Percentiles rank a stretch among this genome's conserved stretches.
phyloP scores from a whole-genome alignment of 768 basidiomycete genomes.

The Pisolithus orientalis region DNA sequence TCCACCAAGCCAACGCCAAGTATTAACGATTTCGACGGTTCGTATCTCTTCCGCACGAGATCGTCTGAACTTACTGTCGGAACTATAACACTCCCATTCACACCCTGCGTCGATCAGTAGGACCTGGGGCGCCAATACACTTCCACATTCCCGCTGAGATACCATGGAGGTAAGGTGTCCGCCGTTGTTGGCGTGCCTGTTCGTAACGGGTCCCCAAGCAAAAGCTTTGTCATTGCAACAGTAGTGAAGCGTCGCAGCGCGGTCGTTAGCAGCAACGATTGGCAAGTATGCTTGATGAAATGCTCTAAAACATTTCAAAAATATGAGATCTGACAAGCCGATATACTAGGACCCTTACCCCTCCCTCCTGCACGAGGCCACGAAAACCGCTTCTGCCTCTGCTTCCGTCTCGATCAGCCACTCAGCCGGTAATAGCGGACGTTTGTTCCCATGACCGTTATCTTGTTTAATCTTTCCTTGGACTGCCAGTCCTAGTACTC shows the following conservation, averaged over 20 bases:
- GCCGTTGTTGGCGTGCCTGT: conserved; percentile 50
- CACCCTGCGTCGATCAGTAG: conserved; percentile 93
- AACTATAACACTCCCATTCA: conserved; percentile 70
- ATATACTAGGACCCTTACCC: conserved; percentile 46
- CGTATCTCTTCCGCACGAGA: no score
- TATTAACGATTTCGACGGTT: no score
- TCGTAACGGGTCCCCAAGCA: conserved; percentile 70
- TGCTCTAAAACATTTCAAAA: conserved; percentile 40
- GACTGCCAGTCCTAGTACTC: conserved; percentile 74
- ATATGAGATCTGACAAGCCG: not conserved
- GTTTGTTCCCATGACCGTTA: conserved; percentile 32
- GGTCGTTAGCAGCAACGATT: conserved; percentile 81
- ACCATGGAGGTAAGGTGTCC: conserved; percentile 36
- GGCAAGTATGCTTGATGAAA: conserved; percentile 88
- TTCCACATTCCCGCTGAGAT: conserved; percentile 8
- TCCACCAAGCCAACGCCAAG: no score
- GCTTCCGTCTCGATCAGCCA: conserved; percentile 91
- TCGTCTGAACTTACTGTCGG: conserved; percentile 60
- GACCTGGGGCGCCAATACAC: conserved; percentile 56
- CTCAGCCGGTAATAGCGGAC: conserved; percentile 62
- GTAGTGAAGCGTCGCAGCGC: conserved; percentile 90
- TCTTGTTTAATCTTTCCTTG: conserved; percentile 46
- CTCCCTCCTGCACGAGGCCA: conserved; percentile 81
- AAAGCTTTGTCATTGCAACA: conserved; percentile 89
- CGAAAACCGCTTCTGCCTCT: conserved; percentile 92